These are phyloP conservation scores for Sisymbrium altissimum DNA, from an alignment of 345 rosid species.

Conservation along the genomic window DNA sequence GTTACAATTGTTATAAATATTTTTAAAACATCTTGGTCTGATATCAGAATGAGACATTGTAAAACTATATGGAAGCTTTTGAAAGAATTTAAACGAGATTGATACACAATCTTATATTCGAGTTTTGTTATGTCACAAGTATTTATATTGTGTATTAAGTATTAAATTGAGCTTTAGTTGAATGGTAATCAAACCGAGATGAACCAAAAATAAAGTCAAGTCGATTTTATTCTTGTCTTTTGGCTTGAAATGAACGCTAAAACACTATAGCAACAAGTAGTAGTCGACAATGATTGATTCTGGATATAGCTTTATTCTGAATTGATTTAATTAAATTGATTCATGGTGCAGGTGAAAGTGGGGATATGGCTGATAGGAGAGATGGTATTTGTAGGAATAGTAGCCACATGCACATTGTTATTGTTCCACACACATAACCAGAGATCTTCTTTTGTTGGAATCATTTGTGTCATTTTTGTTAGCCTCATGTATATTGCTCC, in stretches of 20 bases:
- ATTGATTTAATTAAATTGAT: not conserved
- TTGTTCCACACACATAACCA: slow-evolving; percentile 37
- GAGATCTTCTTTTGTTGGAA: slow-evolving; percentile 36
- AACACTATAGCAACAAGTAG: not conserved
- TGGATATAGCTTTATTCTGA: not conserved
- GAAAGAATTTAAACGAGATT: not conserved
- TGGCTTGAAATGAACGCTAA: slow-evolving; percentile 1
- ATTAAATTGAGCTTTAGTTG: not conserved
- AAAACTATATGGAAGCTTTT: not conserved
- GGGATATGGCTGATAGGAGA: slow-evolving; percentile 34
- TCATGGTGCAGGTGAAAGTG: slow-evolving; percentile 30
- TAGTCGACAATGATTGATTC: slow-evolving; percentile 12
- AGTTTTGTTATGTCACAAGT: not conserved
- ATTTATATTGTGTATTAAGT: not conserved
- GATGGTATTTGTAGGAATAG: slow-evolving; percentile 33
- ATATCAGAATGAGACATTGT: too few relatives aligned
- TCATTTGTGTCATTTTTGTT: slow-evolving; percentile 35
- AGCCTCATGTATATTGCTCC: slow-evolving; percentile 59
- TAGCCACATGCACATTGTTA: slow-evolving; percentile 35
- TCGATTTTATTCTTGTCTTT: not conserved
- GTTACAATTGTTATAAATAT: too few relatives aligned
- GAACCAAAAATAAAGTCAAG: not conserved
- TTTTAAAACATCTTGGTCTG: too few relatives aligned
- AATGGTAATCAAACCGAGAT: not conserved
- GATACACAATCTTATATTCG: not conserved